Evolutionary conservation across 257 asterid genomes (phyloP).

Genomic region (Gentiana dahurica): DNA sequence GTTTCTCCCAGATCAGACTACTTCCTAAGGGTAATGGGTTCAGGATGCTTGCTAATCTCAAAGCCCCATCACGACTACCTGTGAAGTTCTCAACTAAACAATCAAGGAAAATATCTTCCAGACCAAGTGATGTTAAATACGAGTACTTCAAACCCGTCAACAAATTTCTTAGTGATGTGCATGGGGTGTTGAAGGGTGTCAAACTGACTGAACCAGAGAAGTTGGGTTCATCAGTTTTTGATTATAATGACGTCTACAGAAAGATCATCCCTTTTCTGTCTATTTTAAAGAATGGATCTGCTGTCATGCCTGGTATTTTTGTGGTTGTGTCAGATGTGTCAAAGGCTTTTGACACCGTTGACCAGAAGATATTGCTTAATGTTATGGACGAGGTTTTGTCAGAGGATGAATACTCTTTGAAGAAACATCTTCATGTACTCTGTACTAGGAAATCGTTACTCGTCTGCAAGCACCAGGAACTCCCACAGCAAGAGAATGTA

Average conservation of each 20-base stretch:
- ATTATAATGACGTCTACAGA: conserved; percentile 66
- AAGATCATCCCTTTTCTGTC: conserved; percentile 54
- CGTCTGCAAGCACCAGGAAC: conserved; percentile 30
- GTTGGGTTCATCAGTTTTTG: conserved; percentile 84
- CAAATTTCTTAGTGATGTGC: conserved; percentile 51
- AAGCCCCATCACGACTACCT: conserved; percentile 61
- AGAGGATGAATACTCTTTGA: conserved; percentile 44
- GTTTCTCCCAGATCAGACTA: conserved; percentile 72
- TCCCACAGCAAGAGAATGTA: conserved; percentile 23
- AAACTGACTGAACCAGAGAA: conserved; percentile 42
- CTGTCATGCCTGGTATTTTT: conserved; percentile 37
- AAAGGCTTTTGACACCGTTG: conserved; percentile 74
- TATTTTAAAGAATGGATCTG: conserved; percentile 30
- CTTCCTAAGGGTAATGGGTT: conserved; percentile 63
- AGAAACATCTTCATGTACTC: conserved; percentile 40
- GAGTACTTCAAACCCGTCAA: conserved; percentile 49
- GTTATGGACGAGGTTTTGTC: conserved; percentile 52
- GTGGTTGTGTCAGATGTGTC: conserved; percentile 78
- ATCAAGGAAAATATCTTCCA: conserved; percentile 11
- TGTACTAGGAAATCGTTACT: conserved; percentile 38
- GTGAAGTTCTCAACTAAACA: conserved; percentile 10
- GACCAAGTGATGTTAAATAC: conserved; percentile 13
- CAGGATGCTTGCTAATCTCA: conserved; percentile 70
- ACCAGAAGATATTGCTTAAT: conserved; percentile 59
- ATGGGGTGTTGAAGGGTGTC: conserved; percentile 53